Conservation (phyloP, 495 filamentous ascomycete genomes). For the Penicillium salamii region DNA sequence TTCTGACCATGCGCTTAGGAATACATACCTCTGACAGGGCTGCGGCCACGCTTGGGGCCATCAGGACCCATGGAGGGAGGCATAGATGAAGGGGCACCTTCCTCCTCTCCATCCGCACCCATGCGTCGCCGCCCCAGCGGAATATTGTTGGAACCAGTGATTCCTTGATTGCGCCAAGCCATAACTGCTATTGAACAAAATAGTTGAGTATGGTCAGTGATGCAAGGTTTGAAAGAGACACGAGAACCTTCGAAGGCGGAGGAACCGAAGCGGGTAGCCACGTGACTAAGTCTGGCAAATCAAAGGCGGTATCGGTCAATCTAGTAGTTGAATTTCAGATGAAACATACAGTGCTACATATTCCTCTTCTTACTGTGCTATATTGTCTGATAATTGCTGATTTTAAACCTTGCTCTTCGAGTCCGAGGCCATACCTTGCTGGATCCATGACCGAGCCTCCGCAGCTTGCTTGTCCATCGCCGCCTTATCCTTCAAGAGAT, state of each 20-base stretch:
- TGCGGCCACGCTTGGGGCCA: constrained; percentile 70
- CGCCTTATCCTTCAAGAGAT: constrained; percentile 52
- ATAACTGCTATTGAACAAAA: constrained; percentile 42
- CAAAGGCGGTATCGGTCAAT: constrained; percentile 3
- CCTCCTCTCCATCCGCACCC: constrained; percentile 64
- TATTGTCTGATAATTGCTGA: neutral
- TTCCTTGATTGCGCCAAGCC: constrained; percentile 92
- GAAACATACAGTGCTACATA: too few species aligned
- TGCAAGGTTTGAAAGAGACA: constrained; percentile 4
- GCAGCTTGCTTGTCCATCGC: constrained; percentile 53
- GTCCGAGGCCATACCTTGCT: constrained; percentile 62
- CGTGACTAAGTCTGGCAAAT: neutral
- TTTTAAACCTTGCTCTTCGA: constrained; percentile 35
- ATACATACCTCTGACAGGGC: constrained; percentile 60
- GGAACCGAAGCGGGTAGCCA: neutral
- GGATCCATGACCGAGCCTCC: constrained; percentile 54
- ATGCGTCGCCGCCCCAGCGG: constrained; percentile 90
- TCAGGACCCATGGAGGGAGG: constrained; percentile 28
- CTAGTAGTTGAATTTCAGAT: too few species aligned
- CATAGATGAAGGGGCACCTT: constrained; percentile 48
- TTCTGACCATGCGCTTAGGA: neutral
- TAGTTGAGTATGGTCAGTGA: constrained; percentile 13
- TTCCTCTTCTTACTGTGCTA: too few species aligned
- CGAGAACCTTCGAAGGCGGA: neutral
- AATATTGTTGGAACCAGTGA: constrained; percentile 98